phyloP scores from a whole-genome alignment of 1,139 yeast species.

The Sugiyamaella japonica region DNA sequence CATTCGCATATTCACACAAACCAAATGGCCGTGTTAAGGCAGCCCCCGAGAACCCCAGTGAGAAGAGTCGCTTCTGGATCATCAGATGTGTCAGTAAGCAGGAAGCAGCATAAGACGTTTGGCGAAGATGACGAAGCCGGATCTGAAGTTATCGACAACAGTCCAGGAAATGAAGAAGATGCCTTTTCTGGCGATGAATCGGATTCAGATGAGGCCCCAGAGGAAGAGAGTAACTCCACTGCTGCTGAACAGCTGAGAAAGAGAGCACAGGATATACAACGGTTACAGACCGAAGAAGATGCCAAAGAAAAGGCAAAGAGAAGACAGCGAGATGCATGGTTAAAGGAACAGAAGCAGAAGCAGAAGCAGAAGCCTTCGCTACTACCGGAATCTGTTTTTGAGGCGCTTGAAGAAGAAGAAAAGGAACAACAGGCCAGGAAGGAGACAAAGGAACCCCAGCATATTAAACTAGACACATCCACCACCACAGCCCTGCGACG shows the following conservation, averaged over 20 bases:
- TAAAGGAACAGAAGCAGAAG: constrained; percentile 27
- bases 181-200: not conserved
- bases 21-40: constrained; percentile 15
- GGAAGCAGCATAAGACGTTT: constrained; percentile 14
- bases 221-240: constrained; percentile 27
- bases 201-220: constrained; percentile 31
- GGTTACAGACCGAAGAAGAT: constrained; percentile 18
- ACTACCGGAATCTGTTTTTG: constrained; percentile 9
- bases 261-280: constrained; percentile 16
- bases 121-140: constrained; percentile 17
- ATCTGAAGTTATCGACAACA: not conserved
- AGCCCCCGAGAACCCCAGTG: constrained; percentile 15
- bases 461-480: constrained; percentile 8
- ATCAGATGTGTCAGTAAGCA: not conserved
- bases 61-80: constrained; percentile 10
- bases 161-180: not conserved
- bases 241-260: constrained; percentile 22
- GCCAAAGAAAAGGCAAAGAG: constrained; percentile 23
- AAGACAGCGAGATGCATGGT: constrained; percentile 24
- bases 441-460: constrained; percentile 1
- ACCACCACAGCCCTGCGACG: not conserved
- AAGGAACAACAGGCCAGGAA: constrained; percentile 8
- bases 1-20: not conserved
- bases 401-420: constrained; percentile 8
- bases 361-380: constrained; percentile 8